These are phyloP conservation scores for Aspergillus transmontanensis DNA, from an alignment of 2,329 filamentous ascomycete genomes.

Conservation along the genomic window DNA sequence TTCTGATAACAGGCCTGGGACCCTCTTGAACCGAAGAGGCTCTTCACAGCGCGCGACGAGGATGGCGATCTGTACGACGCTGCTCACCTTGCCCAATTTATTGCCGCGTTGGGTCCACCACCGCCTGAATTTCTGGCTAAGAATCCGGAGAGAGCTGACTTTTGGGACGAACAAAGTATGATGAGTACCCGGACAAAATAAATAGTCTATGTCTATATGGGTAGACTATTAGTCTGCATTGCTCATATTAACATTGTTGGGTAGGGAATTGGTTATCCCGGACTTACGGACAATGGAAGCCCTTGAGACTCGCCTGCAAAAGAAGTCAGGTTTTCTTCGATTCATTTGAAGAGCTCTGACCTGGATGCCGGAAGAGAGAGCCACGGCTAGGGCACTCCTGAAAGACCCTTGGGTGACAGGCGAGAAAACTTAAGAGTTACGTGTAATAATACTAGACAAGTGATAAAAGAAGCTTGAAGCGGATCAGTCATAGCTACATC, in stretches of 20 bases:
- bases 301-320: slow-evolving; percentile 18
- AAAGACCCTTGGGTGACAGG: slow-evolving; percentile 23
- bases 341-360: slow-evolving; percentile 39
- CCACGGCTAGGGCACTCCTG: slow-evolving; percentile 38
- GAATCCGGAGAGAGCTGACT: slow-evolving; percentile 32
- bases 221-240: no score
- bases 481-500: no score
- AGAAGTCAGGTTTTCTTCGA: slow-evolving; percentile 33
- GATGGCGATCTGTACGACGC: slow-evolving; percentile 41
- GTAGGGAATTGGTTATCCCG: slow-evolving; percentile 37
- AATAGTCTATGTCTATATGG: not conserved
- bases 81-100: slow-evolving; percentile 49
- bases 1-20: slow-evolving; percentile 45
- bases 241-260: not conserved
- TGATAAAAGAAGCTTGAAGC: no score
- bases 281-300: slow-evolving; percentile 24
- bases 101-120: slow-evolving; percentile 46
- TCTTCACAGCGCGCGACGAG: slow-evolving; percentile 46
- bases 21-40: slow-evolving; percentile 43
- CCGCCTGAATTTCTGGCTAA: slow-evolving; percentile 37
- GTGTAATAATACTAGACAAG: no score
- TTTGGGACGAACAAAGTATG: slow-evolving; percentile 41
- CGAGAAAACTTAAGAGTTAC: no score
- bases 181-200: not conserved
- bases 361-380: slow-evolving; percentile 41